Conservation (phyloP, 805 yeast species). For the Kuraishia piskuri region DNA sequence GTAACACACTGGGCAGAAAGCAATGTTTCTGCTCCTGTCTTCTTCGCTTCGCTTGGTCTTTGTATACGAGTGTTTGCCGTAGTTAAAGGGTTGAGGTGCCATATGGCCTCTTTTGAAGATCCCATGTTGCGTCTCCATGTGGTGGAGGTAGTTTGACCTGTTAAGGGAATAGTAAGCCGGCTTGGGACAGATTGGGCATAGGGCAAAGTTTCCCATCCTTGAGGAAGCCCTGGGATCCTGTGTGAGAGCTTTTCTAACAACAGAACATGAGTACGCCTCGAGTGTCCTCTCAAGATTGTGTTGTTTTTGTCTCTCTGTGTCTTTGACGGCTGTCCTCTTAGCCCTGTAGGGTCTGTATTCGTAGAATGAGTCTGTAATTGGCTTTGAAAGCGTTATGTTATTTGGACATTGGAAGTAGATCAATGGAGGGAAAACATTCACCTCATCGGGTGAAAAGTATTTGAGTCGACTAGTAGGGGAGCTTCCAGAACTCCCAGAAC, state of each 20-base stretch:
- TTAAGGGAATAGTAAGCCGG: slow-evolving; percentile 2
- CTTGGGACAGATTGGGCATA: slow-evolving; percentile 3
- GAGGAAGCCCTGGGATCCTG: background rate
- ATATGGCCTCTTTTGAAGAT: slow-evolving; percentile 2
- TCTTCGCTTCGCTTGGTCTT: slow-evolving; percentile 2
- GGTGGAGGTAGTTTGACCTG: slow-evolving; percentile 4
- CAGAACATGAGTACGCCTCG: slow-evolving; percentile 1
- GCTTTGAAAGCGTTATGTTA: background rate
- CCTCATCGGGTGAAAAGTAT: background rate
- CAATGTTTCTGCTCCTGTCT: background rate
- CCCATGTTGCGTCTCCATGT: slow-evolving; percentile 5
- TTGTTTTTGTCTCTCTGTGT: background rate
- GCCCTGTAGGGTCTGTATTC: background rate
- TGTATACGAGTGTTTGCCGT: slow-evolving; percentile 1
- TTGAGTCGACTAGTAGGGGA: background rate
- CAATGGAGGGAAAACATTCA: slow-evolving; percentile 3
- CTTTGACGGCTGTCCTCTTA: background rate
- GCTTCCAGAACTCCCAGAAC: background rate
- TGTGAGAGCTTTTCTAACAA: background rate
- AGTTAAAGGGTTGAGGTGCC: slow-evolving; percentile 1
- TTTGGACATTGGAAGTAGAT: slow-evolving; percentile 3
- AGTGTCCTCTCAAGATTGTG: background rate
- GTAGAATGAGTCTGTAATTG: background rate
- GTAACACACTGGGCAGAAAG: slow-evolving; percentile 1
- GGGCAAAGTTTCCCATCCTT: slow-evolving; percentile 1